phyloP scores from a whole-genome alignment of 805 yeast genomes.

The Cyberlindnera euphorbiae region DNA sequence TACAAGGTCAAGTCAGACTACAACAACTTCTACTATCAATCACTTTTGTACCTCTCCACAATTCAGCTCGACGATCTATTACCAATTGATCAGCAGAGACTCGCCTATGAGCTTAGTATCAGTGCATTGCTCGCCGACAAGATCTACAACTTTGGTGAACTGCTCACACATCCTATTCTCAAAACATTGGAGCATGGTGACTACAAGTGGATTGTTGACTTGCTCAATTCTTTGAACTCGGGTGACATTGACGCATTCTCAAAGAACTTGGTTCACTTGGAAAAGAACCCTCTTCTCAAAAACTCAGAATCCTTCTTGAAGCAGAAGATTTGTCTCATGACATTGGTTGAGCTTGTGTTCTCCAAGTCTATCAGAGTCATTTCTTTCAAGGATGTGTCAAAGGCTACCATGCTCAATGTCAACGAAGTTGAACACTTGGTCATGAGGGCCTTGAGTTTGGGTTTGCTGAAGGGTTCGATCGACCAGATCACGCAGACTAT shows the following conservation, averaged over 20 bases:
- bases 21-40: conserved; percentile 75
- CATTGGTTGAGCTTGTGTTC: conserved; percentile 84
- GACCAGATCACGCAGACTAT: conserved; percentile 81
- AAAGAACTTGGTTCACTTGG: conserved; percentile 36
- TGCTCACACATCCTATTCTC: conserved; percentile 83
- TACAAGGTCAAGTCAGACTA: conserved; percentile 73
- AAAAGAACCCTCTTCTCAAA: conserved; percentile 51
- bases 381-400: conserved; percentile 66
- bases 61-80: conserved; percentile 43
- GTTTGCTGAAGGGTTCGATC: conserved; percentile 81
- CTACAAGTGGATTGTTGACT: conserved; percentile 65
- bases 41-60: conserved; percentile 78
- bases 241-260: conserved; percentile 75
- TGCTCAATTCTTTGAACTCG: conserved; percentile 65
- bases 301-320: conserved; percentile 61
- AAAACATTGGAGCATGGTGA: conserved; percentile 41
- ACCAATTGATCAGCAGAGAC: conserved; percentile 36
- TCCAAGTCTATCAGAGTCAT: conserved; percentile 71
- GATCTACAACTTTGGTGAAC: conserved; percentile 93
- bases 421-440: conserved; percentile 82
- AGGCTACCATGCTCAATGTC: conserved; percentile 57
- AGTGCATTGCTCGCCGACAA: conserved; percentile 89
- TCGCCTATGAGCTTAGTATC: conserved; percentile 73
- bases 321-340: conserved; percentile 90
- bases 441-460: conserved; percentile 85